A percentile compares a stretch with the other conserved stretches of the same genome.
These are phyloP conservation scores for Ambispora gerdemannii DNA, from an alignment of 192 early-diverging fungal genomes.

Conservation along the genomic window DNA sequence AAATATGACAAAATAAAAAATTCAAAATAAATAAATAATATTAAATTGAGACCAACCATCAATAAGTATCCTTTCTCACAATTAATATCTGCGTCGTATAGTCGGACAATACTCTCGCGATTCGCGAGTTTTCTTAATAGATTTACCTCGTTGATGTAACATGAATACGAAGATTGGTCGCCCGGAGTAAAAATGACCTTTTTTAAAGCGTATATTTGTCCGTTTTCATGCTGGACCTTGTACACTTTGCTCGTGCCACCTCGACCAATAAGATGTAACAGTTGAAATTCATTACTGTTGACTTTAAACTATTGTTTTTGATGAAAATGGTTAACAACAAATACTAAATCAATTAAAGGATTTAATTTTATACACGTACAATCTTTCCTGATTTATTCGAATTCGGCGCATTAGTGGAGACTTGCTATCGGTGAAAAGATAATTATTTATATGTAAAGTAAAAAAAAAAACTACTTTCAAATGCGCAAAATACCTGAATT, in stretches of 20 bases:
- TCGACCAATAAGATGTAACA: no score
- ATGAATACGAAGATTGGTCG: conserved; percentile 60
- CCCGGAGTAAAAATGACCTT: conserved; percentile 71
- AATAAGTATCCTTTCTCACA: conserved; percentile 54
- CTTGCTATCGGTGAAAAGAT: no score
- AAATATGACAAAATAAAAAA: not conserved
- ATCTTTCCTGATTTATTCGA: no score
- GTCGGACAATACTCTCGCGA: conserved; percentile 73
- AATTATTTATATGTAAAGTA: no score
- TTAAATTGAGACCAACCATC: conserved; percentile 52
- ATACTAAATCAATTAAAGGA: no score
- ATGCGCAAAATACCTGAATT: no score
- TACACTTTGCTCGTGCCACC: conserved; percentile 91
- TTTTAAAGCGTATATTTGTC: conserved; percentile 76
- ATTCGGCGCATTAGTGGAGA: no score
- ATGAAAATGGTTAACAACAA: no score
- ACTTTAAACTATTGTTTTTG: no score
- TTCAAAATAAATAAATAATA: not conserved
- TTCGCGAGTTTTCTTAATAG: conserved; percentile 63
- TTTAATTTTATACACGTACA: no score
- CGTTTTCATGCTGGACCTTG: conserved; percentile 68
- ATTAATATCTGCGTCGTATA: conserved; percentile 75
- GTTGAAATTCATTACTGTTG: no score
- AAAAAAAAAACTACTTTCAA: no score
- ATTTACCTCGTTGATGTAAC: conserved; percentile 84